Evolutionary conservation across 208 protist species (phyloP).

Genomic region (Wallacemonas collosoma): DNA sequence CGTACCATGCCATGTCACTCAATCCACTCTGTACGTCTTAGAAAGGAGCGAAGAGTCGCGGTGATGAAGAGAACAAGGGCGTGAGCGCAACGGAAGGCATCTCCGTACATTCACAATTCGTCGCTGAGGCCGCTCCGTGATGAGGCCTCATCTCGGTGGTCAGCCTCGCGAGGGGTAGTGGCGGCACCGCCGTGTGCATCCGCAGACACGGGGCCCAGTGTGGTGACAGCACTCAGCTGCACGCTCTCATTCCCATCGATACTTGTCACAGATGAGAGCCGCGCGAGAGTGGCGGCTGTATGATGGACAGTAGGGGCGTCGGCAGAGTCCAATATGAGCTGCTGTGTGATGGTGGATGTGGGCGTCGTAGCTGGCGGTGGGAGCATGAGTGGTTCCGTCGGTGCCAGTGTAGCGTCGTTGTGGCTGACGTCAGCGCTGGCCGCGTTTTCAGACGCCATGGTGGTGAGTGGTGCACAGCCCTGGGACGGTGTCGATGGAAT

Average conservation of each 20-base stretch:
- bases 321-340: background rate
- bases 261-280: background rate
- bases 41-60: background rate
- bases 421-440: too few relatives aligned
- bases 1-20: background rate
- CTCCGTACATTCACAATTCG: conserved; percentile 3
- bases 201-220: background rate
- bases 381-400: background rate
- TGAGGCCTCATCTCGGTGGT: background rate
- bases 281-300: background rate
- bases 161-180: background rate
- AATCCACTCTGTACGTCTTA: background rate
- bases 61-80: conserved; percentile 4
- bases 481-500: background rate
- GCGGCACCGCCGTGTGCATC: background rate
- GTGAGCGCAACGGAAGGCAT: background rate
- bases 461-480: background rate
- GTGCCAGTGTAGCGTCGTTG: background rate
- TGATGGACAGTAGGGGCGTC: background rate
- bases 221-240: conserved; percentile 14
- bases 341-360: too few relatives aligned
- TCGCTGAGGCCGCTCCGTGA: conserved; percentile 4
- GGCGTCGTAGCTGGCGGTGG: background rate
- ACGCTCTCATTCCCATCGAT: conserved; percentile 1
- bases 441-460: background rate